Base-by-base conservation (phyloP, 2,329 filamentous ascomycete genomes). In the Fusarium sp. region DNA sequence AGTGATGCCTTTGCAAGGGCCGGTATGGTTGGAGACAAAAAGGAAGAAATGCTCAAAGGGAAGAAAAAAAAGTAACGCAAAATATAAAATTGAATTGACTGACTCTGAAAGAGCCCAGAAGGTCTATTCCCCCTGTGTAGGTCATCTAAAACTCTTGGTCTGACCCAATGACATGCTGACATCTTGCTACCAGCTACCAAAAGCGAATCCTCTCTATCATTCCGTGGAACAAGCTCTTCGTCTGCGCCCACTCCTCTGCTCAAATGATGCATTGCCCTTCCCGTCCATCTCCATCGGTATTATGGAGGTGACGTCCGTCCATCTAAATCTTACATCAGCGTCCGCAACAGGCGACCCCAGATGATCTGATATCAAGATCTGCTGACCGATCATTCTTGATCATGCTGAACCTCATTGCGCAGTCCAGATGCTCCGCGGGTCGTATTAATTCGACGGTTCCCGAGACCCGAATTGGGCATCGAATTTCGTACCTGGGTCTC, bases 1-100 rank as follows among this genome's bases (percentile, higher is more conserved):
- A 88, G 94, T 74, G 94, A 98, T 80, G 92, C 91, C 2, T 86
- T 98, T 70, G 87, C 97, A 13, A 88, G 88, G 76, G 94, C 92
- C 1, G 92, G 92, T 0, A 89, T 93, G 73, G 89, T 87, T n/a
- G 84, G 82, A 56, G 88, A 90, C 35, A 82, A 72, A 52, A 72
- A 71, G 20, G 48, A 58, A n/a, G 41, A 44, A 38, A 48, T 38
- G 21, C 6, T 24, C 2, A 70, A 59, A 37, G 52, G 62, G 21
- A 70, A 70, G 31, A 68, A 48, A 62, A 63, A 42, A 24, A 69
- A 59, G 24, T 68, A 55, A 44, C 48, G 11, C 4, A 47, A 43
- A 48, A 42, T n/a, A 41, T 12, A n/a, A n/a, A 28, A 6, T 21
- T 35, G n/a, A n/a, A 33, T 24, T 41, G 23, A 18, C 20, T 21